Conservation (phyloP, 2,329 filamentous ascomycete genomes). For the Beauveria sp. region DNA sequence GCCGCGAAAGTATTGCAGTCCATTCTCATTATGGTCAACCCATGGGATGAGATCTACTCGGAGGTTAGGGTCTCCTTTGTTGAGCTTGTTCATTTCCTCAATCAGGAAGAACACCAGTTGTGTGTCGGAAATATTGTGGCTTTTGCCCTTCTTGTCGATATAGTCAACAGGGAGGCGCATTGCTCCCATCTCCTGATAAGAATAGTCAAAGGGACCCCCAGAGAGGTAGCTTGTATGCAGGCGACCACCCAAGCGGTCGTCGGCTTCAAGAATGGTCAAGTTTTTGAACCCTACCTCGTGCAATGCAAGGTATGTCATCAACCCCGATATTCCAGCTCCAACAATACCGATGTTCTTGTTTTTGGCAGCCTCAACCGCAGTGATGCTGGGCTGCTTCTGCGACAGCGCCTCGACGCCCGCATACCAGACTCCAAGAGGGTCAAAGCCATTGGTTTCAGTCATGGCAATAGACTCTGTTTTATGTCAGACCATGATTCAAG, state of each 20-base stretch:
- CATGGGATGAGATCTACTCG: slow-evolving; percentile 55
- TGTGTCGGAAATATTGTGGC: slow-evolving; percentile 52
- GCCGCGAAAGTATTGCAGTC: slow-evolving; percentile 40
- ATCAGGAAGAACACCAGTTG: slow-evolving; percentile 58
- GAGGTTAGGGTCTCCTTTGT: slow-evolving; percentile 39
- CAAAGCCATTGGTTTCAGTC: slow-evolving; percentile 41
- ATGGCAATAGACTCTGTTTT: slow-evolving; percentile 32
- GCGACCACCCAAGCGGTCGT: slow-evolving; percentile 53
- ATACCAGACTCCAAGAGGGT: slow-evolving; percentile 44
- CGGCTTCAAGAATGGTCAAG: slow-evolving; percentile 54
- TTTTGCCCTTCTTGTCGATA: slow-evolving; percentile 44
- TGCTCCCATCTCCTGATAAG: slow-evolving; percentile 60
- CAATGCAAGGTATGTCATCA: slow-evolving; percentile 49
- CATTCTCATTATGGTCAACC: slow-evolving; percentile 49
- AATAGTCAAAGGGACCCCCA: slow-evolving; percentile 52
- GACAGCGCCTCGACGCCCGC: slow-evolving; percentile 54
- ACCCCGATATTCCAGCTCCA: slow-evolving; percentile 57
- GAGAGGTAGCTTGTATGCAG: slow-evolving; percentile 57
- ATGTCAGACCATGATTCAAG: not conserved
- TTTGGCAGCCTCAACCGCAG: slow-evolving; percentile 14
- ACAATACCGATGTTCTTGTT: slow-evolving; percentile 55
- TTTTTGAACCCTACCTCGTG: slow-evolving; percentile 49
- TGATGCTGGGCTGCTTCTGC: slow-evolving; percentile 41
- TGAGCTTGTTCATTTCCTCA: slow-evolving; percentile 50
- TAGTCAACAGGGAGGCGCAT: slow-evolving; percentile 56